Evolutionary conservation across 75 land plant species (phyloP).

Genomic region (Adiantum capillusveneris): DNA sequence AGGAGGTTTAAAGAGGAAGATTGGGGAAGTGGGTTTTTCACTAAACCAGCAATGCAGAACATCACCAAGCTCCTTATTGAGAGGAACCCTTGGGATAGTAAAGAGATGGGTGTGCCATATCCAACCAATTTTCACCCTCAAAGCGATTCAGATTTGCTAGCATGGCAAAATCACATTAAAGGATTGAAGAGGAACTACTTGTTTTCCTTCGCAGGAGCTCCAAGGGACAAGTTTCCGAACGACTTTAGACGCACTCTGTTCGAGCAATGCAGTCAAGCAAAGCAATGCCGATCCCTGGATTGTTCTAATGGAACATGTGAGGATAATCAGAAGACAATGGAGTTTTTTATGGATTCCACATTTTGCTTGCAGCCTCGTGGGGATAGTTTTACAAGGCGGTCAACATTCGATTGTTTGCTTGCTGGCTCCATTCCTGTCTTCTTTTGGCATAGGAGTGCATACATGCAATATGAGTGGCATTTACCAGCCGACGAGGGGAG

Average conservation of each 20-base stretch:
- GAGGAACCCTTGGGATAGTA: slow-evolving; percentile 62
- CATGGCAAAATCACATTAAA: slow-evolving; percentile 50
- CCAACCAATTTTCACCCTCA: slow-evolving; percentile 81
- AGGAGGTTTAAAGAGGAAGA: slow-evolving; percentile 33
- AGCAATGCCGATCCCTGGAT: slow-evolving; percentile 25
- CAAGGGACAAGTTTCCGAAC: slow-evolving; percentile 45
- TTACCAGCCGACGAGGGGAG: slow-evolving; percentile 37
- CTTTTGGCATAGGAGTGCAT: slow-evolving; percentile 62
- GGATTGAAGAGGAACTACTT: slow-evolving; percentile 24
- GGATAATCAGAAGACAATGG: slow-evolving; percentile 38
- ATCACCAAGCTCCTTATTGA: slow-evolving; percentile 69
- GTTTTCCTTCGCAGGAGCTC: slow-evolving; percentile 61
- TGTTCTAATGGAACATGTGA: slow-evolving; percentile 30
- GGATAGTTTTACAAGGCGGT: slow-evolving; percentile 65
- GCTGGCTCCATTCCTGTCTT: slow-evolving; percentile 77
- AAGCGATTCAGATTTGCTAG: slow-evolving; percentile 26
- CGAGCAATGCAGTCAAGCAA: slow-evolving; percentile 22
- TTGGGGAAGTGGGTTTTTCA: slow-evolving; percentile 68
- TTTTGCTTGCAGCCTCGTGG: slow-evolving; percentile 84
- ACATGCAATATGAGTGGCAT: slow-evolving; percentile 62
- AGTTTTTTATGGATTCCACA: slow-evolving; percentile 46
- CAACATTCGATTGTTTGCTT: slow-evolving; percentile 71
- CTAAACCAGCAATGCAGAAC: slow-evolving; percentile 49
- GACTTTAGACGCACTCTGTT: slow-evolving; percentile 43
- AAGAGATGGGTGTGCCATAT: slow-evolving; percentile 76